A percentile compares a stretch with the other conserved stretches of the same genome.
phyloP scores from a whole-genome alignment of 371 early-diverging fungal species.

The Rhizopus microsporus region DNA sequence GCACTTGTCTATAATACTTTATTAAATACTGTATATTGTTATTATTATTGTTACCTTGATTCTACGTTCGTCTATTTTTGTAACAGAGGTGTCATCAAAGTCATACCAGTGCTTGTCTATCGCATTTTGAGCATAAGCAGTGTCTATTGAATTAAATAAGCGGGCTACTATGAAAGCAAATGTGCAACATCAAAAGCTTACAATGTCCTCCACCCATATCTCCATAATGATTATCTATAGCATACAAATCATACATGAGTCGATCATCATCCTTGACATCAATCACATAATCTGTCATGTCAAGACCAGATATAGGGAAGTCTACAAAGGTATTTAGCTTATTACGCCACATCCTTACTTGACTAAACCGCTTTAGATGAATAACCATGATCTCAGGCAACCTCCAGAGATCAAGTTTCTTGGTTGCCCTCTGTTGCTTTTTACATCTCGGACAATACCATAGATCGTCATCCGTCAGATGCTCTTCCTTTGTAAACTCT shows the following conservation, averaged over 20 bases:
- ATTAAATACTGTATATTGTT: not conserved
- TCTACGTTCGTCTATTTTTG: constrained; percentile 47
- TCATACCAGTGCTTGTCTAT: constrained; percentile 75
- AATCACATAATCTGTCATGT: constrained; percentile 36
- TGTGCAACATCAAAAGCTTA: constrained; percentile 33
- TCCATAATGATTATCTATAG: constrained; percentile 90
- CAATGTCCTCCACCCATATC: constrained; percentile 92
- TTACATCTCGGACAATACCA: constrained; percentile 73
- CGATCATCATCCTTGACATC: constrained; percentile 17
- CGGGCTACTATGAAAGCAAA: constrained; percentile 7
- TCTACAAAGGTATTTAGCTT: constrained; percentile 67
- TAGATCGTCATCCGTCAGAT: constrained; percentile 61
- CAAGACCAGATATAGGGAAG: constrained; percentile 55
- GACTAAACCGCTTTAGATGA: constrained; percentile 72
- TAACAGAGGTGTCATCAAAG: constrained; percentile 85
- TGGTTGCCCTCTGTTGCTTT: constrained; percentile 50
- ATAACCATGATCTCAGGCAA: constrained; percentile 62
- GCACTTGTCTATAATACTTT: constrained; percentile 46
- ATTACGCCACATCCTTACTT: constrained; percentile 56
- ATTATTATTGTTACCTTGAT: constrained; percentile 55
- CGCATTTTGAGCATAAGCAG: constrained; percentile 83
- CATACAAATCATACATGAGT: constrained; percentile 82
- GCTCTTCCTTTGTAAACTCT: constrained; percentile 62
- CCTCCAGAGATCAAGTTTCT: constrained; percentile 57
- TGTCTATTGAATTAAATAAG: constrained; percentile 54